Percentiles rank a stretch among this genome's conserved stretches.
Conservation (phyloP, 169 alveolate genomes). For the Eimeria acervulina region DNA sequence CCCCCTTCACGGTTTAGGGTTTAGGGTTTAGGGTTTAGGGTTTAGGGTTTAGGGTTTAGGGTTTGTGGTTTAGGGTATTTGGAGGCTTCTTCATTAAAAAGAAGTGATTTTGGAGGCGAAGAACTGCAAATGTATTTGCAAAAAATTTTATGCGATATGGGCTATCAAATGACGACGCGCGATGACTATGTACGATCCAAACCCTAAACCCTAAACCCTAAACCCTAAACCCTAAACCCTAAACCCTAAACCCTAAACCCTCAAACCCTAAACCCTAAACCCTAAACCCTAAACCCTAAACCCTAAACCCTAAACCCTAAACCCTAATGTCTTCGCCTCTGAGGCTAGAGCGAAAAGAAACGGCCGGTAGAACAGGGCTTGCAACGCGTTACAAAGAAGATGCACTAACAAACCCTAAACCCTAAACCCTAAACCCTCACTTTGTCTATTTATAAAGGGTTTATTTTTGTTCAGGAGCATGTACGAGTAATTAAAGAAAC, state of each 20-base stretch:
- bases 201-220: not conserved
- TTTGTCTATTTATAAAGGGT: not conserved
- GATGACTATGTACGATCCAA: slow-evolving; percentile 85
- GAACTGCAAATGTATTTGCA: slow-evolving; percentile 88
- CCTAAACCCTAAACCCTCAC: too few species aligned
- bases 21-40: slow-evolving; percentile 42
- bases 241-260: too few species aligned
- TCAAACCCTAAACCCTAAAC: too few species aligned
- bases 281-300: too few species aligned
- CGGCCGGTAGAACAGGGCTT: too few species aligned
- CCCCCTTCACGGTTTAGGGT: not conserved
- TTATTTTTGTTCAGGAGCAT: slow-evolving; percentile 81
- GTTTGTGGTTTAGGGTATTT: slow-evolving; percentile 46
- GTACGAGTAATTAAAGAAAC: slow-evolving; percentile 89
- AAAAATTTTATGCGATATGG: slow-evolving; percentile 87
- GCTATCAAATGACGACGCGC: slow-evolving; percentile 86
- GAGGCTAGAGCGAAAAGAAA: not conserved
- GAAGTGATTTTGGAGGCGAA: slow-evolving; percentile 89
- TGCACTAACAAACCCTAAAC: too few species aligned
- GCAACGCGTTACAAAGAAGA: not conserved
- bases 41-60: slow-evolving; percentile 35
- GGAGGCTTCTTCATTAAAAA: slow-evolving; percentile 57
- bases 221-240: not conserved
- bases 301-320: too few species aligned
- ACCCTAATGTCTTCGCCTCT: too few species aligned